Conservation (phyloP, 495 filamentous ascomycete species). For the Pseudotulostoma volvatum region DNA sequence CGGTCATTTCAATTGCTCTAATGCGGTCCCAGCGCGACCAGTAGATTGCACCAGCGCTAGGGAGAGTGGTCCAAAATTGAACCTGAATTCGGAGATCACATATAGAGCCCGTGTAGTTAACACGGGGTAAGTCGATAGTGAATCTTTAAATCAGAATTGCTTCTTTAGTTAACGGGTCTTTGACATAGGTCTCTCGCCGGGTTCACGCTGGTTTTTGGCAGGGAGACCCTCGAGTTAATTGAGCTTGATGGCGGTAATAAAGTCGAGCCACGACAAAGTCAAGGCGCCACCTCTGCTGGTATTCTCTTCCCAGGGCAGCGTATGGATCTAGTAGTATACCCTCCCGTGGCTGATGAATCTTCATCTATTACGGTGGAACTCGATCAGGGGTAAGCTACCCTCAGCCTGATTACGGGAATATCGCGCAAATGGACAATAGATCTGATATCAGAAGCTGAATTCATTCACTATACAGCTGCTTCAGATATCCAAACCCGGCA, state of each 20-base stretch:
- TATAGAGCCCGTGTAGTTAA: conserved; percentile 24
- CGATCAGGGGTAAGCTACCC: conserved; percentile 22
- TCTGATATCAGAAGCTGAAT: too few relatives aligned
- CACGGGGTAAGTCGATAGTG: conserved; percentile 16
- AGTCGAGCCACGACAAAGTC: conserved; percentile 8
- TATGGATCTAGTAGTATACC: conserved; percentile 25
- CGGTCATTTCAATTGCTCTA: conserved; percentile 32
- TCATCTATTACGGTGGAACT: conserved; percentile 21
- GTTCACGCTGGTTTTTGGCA: conserved; percentile 20
- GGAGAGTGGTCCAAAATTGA: conserved; percentile 10
- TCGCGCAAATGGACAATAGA: not conserved
- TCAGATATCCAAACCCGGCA: conserved; percentile 31
- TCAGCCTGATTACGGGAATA: not conserved
- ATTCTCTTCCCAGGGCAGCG: conserved; percentile 34
- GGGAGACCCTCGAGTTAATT: conserved; percentile 16
- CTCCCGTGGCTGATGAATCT: conserved; percentile 1
- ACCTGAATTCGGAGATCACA: conserved; percentile 6
- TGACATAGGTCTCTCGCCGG: conserved; percentile 24
- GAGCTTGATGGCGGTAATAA: conserved; percentile 28
- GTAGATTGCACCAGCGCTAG: conserved; percentile 22
- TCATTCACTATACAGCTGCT: conserved; percentile 17
- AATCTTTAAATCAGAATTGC: not conserved
- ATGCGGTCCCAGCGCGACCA: conserved; percentile 31
- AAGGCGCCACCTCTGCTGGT: conserved; percentile 19
- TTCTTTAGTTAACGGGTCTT: conserved; percentile 1